These are phyloP conservation scores for Dalbergia cultrata DNA, from an alignment of 306 rosid species.

Conservation along the genomic window DNA sequence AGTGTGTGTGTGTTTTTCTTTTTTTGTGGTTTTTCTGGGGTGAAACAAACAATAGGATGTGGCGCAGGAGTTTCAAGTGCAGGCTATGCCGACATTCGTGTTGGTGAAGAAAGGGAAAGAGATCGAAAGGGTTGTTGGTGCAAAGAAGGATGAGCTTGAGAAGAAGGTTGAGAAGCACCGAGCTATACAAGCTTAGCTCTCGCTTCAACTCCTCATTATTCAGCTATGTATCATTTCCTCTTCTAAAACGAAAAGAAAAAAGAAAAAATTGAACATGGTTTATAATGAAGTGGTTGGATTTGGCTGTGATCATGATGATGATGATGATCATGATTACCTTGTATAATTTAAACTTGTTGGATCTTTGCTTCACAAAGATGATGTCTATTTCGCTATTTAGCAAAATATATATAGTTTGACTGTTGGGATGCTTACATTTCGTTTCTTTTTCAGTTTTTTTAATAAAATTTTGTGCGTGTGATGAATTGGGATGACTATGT, in stretches of 20 bases:
- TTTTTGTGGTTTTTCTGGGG: neutral
- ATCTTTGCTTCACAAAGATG: neutral
- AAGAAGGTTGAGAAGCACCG: slow-evolving; percentile 61
- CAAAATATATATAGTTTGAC: neutral
- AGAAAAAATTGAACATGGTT: neutral
- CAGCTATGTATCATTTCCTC: slow-evolving; percentile 17
- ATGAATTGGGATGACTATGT: neutral
- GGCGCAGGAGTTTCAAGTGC: slow-evolving; percentile 68
- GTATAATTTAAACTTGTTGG: slow-evolving; percentile 10
- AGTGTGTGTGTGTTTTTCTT: neutral
- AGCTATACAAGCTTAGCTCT: neutral
- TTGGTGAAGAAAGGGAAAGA: slow-evolving; percentile 75
- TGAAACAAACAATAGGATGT: slow-evolving; percentile 62
- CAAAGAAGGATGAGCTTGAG: slow-evolving; percentile 81
- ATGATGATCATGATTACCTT: neutral
- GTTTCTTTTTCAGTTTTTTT: too few species aligned
- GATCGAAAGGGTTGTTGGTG: slow-evolving; percentile 74
- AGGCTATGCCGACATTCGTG: slow-evolving; percentile 94
- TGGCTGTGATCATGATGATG: neutral
- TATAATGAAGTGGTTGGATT: neutral
- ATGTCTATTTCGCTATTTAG: neutral
- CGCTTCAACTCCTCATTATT: neutral
- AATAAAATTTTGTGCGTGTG: neutral
- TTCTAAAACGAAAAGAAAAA: neutral
- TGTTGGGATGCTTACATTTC: neutral